Conservation (phyloP, 2,329 filamentous ascomycete species). For the Pestalotiopsis fici region DNA sequence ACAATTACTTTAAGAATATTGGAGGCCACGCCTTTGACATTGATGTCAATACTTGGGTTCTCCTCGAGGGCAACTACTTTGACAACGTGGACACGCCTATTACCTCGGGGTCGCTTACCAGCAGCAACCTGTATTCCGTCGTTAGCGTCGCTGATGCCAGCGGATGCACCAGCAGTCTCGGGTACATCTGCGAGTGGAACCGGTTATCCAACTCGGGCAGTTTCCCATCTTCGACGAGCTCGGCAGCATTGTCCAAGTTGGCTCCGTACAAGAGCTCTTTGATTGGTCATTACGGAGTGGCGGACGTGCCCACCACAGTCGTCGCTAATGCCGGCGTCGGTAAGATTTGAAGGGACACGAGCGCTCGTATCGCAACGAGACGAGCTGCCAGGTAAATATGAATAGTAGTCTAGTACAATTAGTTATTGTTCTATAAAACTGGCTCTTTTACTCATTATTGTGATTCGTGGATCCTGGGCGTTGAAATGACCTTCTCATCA, state of each 20-base stretch:
- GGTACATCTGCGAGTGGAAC: not conserved
- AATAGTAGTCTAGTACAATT: no score
- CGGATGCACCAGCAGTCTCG: not conserved
- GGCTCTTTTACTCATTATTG: no score
- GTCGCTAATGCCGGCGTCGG: not conserved
- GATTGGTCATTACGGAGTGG: not conserved
- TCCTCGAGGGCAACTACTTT: not conserved
- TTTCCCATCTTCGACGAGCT: not conserved
- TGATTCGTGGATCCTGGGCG: no score
- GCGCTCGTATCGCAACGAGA: not conserved
- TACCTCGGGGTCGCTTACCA: not conserved
- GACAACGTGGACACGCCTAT: not conserved
- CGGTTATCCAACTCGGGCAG: not conserved
- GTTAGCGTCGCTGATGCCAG: not conserved
- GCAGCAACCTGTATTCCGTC: not conserved
- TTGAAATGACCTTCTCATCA: no score
- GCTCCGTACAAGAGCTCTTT: not conserved
- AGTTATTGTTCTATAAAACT: no score
- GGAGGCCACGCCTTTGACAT: not conserved
- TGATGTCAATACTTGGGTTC: not conserved
- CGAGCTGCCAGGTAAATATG: not conserved
- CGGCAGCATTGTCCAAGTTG: not conserved
- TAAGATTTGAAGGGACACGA: not conserved
- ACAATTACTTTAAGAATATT: constrained; percentile 37
- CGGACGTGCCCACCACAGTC: not conserved